Evolutionary conservation across 805 yeast species (phyloP).

Genomic region (Saturnispora besseyi): DNA sequence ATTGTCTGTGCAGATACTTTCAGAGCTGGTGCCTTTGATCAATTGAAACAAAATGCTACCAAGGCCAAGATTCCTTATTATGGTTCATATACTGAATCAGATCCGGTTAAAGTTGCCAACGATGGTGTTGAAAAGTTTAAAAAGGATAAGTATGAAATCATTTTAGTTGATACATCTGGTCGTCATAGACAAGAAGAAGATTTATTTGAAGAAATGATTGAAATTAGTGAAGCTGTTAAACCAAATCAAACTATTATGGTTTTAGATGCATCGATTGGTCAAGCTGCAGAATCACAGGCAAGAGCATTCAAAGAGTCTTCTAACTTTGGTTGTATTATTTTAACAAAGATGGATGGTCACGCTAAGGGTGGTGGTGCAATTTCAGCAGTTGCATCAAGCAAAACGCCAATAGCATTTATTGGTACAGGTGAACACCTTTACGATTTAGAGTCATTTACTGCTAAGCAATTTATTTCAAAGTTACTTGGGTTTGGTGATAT

Average conservation of each 20-base stretch:
- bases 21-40: constrained; percentile 99
- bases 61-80: constrained; percentile 90
- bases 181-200: constrained; percentile 93
- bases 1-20: constrained; percentile 98
- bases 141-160: constrained; percentile 83
- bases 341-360: constrained; percentile 97
- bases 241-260: constrained; percentile 99
- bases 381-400: constrained; percentile 95
- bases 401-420: constrained; percentile 89
- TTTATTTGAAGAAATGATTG: constrained; percentile 88
- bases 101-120: constrained; percentile 84
- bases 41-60: constrained; percentile 93
- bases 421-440: constrained; percentile 98
- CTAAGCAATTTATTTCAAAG: constrained; percentile 83
- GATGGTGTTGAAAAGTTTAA: constrained; percentile 91
- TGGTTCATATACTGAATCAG: constrained; percentile 92
- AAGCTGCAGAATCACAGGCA: constrained; percentile 94
- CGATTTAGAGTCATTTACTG: constrained; percentile 86
- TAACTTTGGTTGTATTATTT: constrained; percentile 87
- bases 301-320: constrained; percentile 89
- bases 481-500: constrained; percentile 92
- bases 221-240: constrained; percentile 74
- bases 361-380: constrained; percentile 99
- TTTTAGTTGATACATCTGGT: constrained; percentile 96
- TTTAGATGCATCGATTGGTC: constrained; percentile 94